Conservation (phyloP, 192 early-diverging fungal species). For the Entomortierella beljakovae region DNA sequence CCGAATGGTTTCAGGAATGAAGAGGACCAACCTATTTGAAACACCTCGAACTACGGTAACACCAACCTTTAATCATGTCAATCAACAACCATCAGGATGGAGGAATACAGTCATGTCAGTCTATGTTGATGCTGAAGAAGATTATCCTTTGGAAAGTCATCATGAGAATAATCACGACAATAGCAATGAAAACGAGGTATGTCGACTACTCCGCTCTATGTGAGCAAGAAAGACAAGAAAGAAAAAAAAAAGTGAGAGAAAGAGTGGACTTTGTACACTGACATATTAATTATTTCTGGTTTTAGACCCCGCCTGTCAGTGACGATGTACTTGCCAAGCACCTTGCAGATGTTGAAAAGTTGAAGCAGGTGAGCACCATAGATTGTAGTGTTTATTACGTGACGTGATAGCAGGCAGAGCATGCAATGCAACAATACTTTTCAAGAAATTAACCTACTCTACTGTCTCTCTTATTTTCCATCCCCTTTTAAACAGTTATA, state of each 20-base stretch:
- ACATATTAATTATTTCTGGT: background rate
- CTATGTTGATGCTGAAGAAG: slow-evolving; percentile 49
- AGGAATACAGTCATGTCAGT: slow-evolving; percentile 38
- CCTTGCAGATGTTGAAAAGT: slow-evolving; percentile 32
- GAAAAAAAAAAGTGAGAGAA: too few species aligned
- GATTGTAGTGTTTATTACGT: too few species aligned
- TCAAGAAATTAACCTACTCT: too few species aligned
- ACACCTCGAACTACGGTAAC: slow-evolving; percentile 16
- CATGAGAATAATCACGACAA: background rate
- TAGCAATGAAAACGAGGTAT: slow-evolving; percentile 9
- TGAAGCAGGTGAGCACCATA: slow-evolving; percentile 27
- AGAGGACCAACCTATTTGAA: slow-evolving; percentile 36
- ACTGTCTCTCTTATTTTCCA: background rate
- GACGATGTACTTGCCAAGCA: slow-evolving; percentile 27
- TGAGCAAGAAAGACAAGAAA: too few species aligned
- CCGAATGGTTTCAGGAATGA: slow-evolving; percentile 22
- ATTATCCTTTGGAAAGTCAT: slow-evolving; percentile 6
- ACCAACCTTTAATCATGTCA: background rate
- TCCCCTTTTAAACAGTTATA: too few species aligned
- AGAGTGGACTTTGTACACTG: too few species aligned
- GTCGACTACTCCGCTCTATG: too few species aligned
- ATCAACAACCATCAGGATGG: slow-evolving; percentile 19
- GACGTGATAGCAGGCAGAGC: too few species aligned
- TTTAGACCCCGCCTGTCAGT: background rate
- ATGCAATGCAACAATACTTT: too few species aligned